Percentiles rank a stretch among this genome's conserved stretches.
These are phyloP conservation scores for Eucalyptus cloeziana DNA, from an alignment of 345 rosid genomes.

Conservation along the genomic window DNA sequence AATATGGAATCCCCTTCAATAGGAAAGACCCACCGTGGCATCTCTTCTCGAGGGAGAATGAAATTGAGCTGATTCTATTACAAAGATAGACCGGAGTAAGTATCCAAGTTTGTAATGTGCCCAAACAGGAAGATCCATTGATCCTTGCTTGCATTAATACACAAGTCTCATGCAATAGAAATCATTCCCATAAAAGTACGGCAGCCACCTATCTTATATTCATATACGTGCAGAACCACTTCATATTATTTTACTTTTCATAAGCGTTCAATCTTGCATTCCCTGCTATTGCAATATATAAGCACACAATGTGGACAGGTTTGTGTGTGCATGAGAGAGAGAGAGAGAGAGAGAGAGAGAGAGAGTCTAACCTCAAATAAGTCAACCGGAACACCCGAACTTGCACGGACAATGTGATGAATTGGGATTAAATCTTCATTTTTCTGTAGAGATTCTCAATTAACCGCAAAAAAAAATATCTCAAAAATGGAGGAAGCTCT, in stretches of 20 bases:
- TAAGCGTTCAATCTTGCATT: neutral
- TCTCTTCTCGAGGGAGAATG: neutral
- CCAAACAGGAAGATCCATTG: too few species aligned
- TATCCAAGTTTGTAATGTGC: neutral
- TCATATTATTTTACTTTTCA: neutral
- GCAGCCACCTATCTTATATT: neutral
- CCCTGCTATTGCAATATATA: too few species aligned
- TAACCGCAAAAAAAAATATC: too few species aligned
- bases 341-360: too few species aligned
- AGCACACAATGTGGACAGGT: neutral
- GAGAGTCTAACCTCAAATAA: too few species aligned
- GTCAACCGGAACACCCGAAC: too few species aligned
- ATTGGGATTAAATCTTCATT: too few species aligned
- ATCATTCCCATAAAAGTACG: neutral
- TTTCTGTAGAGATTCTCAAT: too few species aligned
- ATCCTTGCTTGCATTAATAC: neutral
- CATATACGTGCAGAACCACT: neutral
- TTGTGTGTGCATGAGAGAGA: too few species aligned
- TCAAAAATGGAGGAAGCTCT: too few species aligned
- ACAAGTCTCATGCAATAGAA: neutral
- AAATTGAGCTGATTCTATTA: neutral
- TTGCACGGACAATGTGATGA: too few species aligned
- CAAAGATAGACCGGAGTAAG: neutral
- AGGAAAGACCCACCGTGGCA: neutral
- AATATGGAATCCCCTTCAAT: accelerated